Evolutionary conservation across 257 asterid genomes (phyloP).

Genomic region (Plectranthus barbatus): DNA sequence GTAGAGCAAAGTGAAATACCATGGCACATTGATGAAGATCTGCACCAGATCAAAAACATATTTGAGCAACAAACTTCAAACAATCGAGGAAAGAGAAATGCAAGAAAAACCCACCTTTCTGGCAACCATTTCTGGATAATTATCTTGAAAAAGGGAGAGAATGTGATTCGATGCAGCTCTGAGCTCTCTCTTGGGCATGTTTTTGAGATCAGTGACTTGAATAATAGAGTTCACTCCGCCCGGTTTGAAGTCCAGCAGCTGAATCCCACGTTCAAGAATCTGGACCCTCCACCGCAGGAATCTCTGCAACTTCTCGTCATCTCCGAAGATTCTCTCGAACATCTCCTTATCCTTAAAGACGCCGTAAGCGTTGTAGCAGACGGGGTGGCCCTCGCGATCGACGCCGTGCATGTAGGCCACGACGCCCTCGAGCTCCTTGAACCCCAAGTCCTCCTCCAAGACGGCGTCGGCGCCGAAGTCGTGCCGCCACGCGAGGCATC

Average conservation of each 20-base stretch:
- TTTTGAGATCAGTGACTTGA: conserved; percentile 42
- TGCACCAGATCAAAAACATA: conserved; percentile 3
- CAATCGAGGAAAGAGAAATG: no score
- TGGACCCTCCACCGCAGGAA: conserved; percentile 37
- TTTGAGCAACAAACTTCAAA: no score
- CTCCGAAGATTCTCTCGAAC: conserved; percentile 60
- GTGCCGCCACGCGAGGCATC: conserved; percentile 57
- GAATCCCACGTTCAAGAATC: conserved; percentile 45
- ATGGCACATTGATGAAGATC: conserved; percentile 86
- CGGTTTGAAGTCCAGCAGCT: conserved; percentile 55
- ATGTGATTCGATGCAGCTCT: conserved; percentile 81
- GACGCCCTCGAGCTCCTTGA: conserved; percentile 69
- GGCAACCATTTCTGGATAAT: conserved; percentile 94
- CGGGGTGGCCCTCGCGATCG: conserved; percentile 67
- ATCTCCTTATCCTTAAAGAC: conserved; percentile 60
- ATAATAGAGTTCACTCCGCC: conserved; percentile 67
- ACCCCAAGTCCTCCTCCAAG: conserved; percentile 68
- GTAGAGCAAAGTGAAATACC: conserved; percentile 89
- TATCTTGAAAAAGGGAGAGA: conserved; percentile 76
- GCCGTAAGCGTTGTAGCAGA: conserved; percentile 89
- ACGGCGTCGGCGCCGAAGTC: conserved; percentile 59
- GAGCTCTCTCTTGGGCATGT: conserved; percentile 85
- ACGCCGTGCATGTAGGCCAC: conserved; percentile 69
- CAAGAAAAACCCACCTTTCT: conserved; percentile 47
- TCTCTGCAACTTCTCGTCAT: conserved; percentile 25